Evolutionary conservation across 345 rosid species (phyloP), one percentile per base, ranked within the genome.

Genomic region (Dimocarpus longan): DNA sequence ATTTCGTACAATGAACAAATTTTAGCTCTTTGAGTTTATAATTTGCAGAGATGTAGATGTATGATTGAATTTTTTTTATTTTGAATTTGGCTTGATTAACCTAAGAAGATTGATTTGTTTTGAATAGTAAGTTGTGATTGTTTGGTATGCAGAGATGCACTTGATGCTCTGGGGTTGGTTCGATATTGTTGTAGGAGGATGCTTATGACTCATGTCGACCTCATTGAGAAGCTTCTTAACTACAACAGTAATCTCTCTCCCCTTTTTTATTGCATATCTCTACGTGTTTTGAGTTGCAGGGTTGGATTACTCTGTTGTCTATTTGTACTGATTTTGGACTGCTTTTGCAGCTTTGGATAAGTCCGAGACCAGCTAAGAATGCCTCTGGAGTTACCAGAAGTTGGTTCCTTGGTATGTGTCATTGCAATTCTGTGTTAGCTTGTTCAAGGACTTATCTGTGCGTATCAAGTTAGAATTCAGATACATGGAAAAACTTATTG

Each of bases 191-290:
- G 98, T 73, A 90, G 99, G 81, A 78, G 99, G 80, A 96, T 96
- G 99, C 98, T 94, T 10, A 96, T 96, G 98, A 96, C 99, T 77
- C 99, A 96, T 75, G 99, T 96, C 37, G 99, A 96, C 87, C 95
- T 96, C 78, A 96, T 96, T 57, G 99, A 96, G 88, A 96, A 96
- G 92, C 99, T 96, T 83, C 91, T 96, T 78, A 94, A 93, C 88
- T 96, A 94, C 85, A 96, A 96, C 66, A 91, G 99, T 96, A 91
- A 79, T 68, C 40, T 69, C 80, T 71, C 81, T 66, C 6, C 62
- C 76, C n/a, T 79, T 74, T 44, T 22, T 75, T 56, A 16, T n/a
- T 69, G 10, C 60, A 13, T 78, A 32, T 68, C 26, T 76, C 19
- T 52, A 12, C 56, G 50, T 46, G 6, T 19, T 12, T 57, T 70